Evolutionary conservation across 805 yeast genomes (phyloP).

Genomic region (Vanderwaltozyma polyspora): DNA sequence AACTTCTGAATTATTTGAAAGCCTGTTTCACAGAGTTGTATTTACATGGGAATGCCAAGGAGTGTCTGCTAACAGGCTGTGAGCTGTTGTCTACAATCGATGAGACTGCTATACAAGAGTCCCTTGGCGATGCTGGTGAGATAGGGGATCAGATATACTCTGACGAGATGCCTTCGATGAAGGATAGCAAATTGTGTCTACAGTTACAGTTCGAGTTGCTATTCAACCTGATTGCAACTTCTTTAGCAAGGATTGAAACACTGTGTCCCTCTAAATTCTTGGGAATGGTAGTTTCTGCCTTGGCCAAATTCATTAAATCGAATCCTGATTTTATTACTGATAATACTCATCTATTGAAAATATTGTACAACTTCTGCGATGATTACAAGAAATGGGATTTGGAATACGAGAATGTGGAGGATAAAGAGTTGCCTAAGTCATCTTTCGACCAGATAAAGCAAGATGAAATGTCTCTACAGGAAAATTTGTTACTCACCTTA

Average conservation of each 20-base stretch:
- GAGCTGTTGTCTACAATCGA: constrained; percentile 39
- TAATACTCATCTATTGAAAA: constrained; percentile 37
- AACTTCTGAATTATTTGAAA: background rate
- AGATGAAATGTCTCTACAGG: constrained; percentile 53
- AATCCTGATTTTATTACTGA: constrained; percentile 29
- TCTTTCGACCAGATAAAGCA: constrained; percentile 32
- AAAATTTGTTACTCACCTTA: constrained; percentile 50
- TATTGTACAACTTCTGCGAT: constrained; percentile 51
- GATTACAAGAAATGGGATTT: constrained; percentile 30
- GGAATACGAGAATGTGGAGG: constrained; percentile 14
- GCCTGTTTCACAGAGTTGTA: background rate
- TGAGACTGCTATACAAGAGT: background rate
- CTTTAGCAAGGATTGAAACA: constrained; percentile 47
- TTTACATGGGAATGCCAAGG: constrained; percentile 66
- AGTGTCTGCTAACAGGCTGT: constrained; percentile 57
- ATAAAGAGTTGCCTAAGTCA: constrained; percentile 12
- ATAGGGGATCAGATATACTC: background rate
- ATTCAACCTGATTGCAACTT: constrained; percentile 26
- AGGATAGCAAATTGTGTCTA: constrained; percentile 3
- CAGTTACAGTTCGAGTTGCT: constrained; percentile 23
- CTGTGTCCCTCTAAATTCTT: constrained; percentile 71
- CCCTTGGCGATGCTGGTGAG: background rate
- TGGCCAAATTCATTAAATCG: constrained; percentile 39
- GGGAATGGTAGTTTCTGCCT: constrained; percentile 51
- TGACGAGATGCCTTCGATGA: constrained; percentile 1